Base-by-base conservation (phyloP, 179 eudicot species). In the Spergularia azorica region DNA sequence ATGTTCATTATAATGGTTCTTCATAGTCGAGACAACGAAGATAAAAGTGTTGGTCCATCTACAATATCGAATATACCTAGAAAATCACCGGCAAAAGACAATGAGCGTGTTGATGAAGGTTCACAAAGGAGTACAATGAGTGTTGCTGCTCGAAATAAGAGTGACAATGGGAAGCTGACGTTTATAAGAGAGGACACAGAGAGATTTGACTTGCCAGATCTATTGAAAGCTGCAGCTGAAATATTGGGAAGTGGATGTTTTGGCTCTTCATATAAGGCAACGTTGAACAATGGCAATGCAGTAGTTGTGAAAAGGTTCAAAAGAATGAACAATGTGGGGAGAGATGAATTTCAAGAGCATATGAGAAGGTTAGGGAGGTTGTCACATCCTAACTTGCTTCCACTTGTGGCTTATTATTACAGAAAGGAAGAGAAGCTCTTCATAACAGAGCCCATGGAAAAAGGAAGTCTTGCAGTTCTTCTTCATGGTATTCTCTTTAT, bases 181-280 rank as follows among this genome's bases (percentile, higher is more conserved):
- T 92, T 94, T 70, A 83, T 94, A 63, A 86, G 85, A 62, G 89
- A 83, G 0, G 88, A 77, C 16, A 81, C 81, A 9, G 88, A 85
- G 73, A 85, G 68, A 70, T 94, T 94, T 63, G 94, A 92, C 51
- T 58, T 92, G 76, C 89, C 88, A 11, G 94, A 94, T 51, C 76
- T 94, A 65, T 80, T 94, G 1, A 87, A 83, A 79, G 97, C 97
- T 0, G 79, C 98, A 9, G 97, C 98, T 0, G 90, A 92, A 64
- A 84, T 94, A 1, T 75, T 94, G 73, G 98, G 97, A 6, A 89
- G 97, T 68, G 96, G 98, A n/a, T 86, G 89, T 66, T 89, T 89
- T 70, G 98, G 98, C 0, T 88, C 94, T 14, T 89, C 97, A 4
- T 94, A 90, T 75, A 94, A 94, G 81, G 98, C 96, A 1, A 79